phyloP scores from a whole-genome alignment of 805 yeast genomes.

The Starmerella bombi region DNA sequence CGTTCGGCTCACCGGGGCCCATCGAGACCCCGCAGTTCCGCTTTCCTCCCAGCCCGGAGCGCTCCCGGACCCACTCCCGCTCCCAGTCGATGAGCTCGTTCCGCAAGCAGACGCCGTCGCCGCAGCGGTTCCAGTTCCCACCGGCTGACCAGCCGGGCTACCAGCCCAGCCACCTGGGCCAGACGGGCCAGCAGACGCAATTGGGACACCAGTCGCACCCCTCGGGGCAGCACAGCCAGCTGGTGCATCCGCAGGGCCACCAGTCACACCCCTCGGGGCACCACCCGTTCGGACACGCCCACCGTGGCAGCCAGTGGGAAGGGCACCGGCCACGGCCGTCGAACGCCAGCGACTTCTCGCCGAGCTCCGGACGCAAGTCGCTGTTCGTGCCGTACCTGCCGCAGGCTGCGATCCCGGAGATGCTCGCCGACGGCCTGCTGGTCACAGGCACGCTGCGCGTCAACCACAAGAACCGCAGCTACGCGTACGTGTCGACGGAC shows the following conservation, averaged over 20 bases:
- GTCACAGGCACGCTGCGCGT: constrained; percentile 90
- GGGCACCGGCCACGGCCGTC: constrained; percentile 16
- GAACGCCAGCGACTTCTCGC: constrained; percentile 14
- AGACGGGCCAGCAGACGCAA: not conserved
- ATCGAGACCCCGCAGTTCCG: constrained; percentile 34
- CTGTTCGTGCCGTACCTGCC: constrained; percentile 93
- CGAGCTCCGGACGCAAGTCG: constrained; percentile 33
- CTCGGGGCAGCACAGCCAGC: not conserved
- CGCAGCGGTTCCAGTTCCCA: constrained; percentile 20
- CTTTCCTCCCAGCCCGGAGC: constrained; percentile 37
- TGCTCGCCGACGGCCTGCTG: constrained; percentile 76
- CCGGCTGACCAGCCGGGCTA: constrained; percentile 3
- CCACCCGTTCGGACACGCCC: constrained; percentile 1
- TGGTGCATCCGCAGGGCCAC: not conserved
- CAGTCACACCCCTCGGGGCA: not conserved
- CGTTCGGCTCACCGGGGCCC: constrained; percentile 18
- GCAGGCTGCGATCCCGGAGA: constrained; percentile 78
- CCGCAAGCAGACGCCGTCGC: constrained; percentile 19
- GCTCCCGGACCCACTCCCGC: constrained; percentile 15
- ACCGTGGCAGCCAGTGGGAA: not conserved
- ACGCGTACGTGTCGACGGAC: constrained; percentile 96
- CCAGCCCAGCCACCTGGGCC: not conserved
- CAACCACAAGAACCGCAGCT: constrained; percentile 90
- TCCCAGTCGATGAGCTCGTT: constrained; percentile 18
- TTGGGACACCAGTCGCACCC: not conserved